Evolutionary conservation across 768 basidiomycete genomes (phyloP).

Genomic region (Cystofilobasidium bisporidii): DNA sequence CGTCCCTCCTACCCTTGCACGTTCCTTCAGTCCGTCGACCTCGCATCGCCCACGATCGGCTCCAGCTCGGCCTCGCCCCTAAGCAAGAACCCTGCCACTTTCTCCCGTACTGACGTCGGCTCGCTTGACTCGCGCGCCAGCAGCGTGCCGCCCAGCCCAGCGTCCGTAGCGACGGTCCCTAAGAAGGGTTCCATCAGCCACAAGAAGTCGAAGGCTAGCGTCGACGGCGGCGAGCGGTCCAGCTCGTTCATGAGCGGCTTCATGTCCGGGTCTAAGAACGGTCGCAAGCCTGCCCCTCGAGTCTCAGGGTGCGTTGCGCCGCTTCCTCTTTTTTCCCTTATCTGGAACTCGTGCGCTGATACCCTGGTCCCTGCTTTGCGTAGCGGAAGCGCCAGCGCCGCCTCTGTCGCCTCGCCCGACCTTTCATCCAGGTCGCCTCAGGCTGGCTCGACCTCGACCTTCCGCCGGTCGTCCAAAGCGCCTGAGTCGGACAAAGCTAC

Average conservation of each 20-base stretch:
- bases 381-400: conserved; percentile 5
- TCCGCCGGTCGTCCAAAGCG: conserved; percentile 21
- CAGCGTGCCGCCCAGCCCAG: conserved; percentile 20
- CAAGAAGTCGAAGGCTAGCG: conserved; percentile 36
- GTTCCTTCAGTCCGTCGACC: neutral
- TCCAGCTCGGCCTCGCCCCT: neutral
- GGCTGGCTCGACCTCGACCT: conserved; percentile 1
- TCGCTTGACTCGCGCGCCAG: neutral
- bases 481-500: neutral
- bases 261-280: conserved; percentile 7
- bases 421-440: conserved; percentile 3
- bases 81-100: conserved; percentile 2
- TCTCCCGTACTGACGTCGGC: conserved; percentile 18
- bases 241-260: conserved; percentile 51
- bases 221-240: conserved; percentile 43
- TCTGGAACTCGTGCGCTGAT: neutral
- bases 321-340: neutral
- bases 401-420: neutral
- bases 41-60: neutral
- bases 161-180: neutral
- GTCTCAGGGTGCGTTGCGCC: conserved; percentile 11
- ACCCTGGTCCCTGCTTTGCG: neutral
- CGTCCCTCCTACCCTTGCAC: neutral
- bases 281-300: conserved; percentile 25
- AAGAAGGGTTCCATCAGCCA: conserved; percentile 32